Evolutionary conservation across 768 basidiomycete species (phyloP).

Genomic region (Pholiota molesta): DNA sequence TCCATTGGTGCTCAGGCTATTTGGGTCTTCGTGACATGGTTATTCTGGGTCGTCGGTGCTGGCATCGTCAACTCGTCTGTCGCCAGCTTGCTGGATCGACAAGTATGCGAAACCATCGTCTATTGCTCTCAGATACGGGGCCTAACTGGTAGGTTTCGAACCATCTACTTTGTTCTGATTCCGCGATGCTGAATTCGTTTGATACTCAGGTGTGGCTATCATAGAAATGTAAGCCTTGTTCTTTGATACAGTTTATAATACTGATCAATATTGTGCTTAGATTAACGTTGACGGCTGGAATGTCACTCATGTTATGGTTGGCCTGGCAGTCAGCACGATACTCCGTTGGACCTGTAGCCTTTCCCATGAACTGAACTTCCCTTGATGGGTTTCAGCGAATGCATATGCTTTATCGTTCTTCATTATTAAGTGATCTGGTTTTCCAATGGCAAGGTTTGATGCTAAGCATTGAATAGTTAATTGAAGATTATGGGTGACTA

Average conservation of each 20-base stretch:
- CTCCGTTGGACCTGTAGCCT: slow-evolving; percentile 12
- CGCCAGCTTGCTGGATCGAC: slow-evolving; percentile 43
- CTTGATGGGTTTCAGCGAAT: background rate
- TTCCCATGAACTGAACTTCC: slow-evolving; percentile 11
- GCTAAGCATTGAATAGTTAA: background rate
- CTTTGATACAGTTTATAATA: background rate
- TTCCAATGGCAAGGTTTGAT: background rate
- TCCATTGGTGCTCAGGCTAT: slow-evolving; percentile 63
- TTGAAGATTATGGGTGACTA: no score
- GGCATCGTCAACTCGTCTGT: slow-evolving; percentile 52
- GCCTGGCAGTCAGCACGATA: slow-evolving; percentile 52
- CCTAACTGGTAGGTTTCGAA: slow-evolving; percentile 45
- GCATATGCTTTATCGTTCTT: no score
- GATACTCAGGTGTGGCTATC: slow-evolving; percentile 44
- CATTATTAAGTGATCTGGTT: background rate
- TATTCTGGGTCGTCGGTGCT: slow-evolving; percentile 62
- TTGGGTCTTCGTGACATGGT: slow-evolving; percentile 62
- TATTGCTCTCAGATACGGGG: slow-evolving; percentile 62
- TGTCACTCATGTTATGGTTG: slow-evolving; percentile 52
- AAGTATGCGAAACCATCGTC: slow-evolving; percentile 44
- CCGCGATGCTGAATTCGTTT: background rate
- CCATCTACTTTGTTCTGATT: background rate
- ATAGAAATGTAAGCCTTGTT: slow-evolving; percentile 48
- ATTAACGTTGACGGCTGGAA: slow-evolving; percentile 47
- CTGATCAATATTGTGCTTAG: slow-evolving; percentile 28